phyloP scores from a whole-genome alignment of 306 rosid species.

The Lathyrus aphaca region DNA sequence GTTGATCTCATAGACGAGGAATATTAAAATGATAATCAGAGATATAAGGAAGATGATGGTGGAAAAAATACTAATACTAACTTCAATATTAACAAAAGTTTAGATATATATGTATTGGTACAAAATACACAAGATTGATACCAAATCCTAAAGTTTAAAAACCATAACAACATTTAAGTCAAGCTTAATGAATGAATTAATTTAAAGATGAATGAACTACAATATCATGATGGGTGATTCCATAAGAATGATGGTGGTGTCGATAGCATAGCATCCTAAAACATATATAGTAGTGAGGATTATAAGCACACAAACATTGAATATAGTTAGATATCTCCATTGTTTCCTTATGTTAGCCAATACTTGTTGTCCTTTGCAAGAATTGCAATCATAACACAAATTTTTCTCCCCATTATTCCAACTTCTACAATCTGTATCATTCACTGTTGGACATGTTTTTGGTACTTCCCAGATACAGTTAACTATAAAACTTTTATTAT shows the following conservation, averaged over 20 bases:
- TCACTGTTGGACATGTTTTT: slow-evolving; percentile 37
- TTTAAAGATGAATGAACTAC: neutral
- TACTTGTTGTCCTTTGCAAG: slow-evolving; percentile 81
- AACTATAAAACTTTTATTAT: too few species aligned
- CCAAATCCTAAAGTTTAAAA: neutral
- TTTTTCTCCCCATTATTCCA: slow-evolving; percentile 62
- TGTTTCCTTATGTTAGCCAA: slow-evolving; percentile 55
- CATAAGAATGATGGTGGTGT: neutral
- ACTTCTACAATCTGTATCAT: slow-evolving; percentile 50
- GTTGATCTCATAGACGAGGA: too few species aligned
- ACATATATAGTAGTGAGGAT: slow-evolving; percentile 50
- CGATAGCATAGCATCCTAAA: slow-evolving; percentile 68
- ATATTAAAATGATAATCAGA: too few species aligned
- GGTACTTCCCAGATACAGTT: slow-evolving; percentile 66
- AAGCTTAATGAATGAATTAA: neutral
- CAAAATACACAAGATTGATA: neutral
- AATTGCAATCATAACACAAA: slow-evolving; percentile 59
- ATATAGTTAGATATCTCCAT: slow-evolving; percentile 61
- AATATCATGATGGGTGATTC: neutral
- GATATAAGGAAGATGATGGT: too few species aligned
- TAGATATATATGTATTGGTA: too few species aligned
- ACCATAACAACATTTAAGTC: neutral
- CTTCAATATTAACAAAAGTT: too few species aligned
- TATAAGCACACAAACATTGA: slow-evolving; percentile 47
- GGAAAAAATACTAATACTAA: too few species aligned